phyloP scores from a whole-genome alignment of 2,329 filamentous ascomycete species.

The Nemania serpens region DNA sequence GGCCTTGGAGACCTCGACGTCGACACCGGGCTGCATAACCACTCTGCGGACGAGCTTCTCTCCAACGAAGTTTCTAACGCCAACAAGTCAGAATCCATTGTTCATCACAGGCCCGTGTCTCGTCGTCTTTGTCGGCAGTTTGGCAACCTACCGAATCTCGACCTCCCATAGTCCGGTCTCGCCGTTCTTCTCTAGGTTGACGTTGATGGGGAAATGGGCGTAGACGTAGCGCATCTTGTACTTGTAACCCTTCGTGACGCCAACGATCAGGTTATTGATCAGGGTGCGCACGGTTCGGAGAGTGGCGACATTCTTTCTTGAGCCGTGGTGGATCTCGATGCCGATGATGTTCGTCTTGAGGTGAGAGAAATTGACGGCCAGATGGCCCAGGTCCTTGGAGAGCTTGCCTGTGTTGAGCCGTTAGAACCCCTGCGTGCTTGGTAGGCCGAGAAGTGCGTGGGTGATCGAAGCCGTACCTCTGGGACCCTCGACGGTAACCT shows the following conservation, averaged over 20 bases:
- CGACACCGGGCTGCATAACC: slow-evolving; percentile 85
- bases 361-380: slow-evolving; percentile 93
- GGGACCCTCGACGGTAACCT: slow-evolving; percentile 96
- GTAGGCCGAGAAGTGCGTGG: slow-evolving; percentile 7
- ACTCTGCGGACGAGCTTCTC: slow-evolving; percentile 99
- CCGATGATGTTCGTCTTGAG: slow-evolving; percentile 85
- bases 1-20: slow-evolving; percentile 85
- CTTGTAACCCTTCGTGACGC: slow-evolving; percentile 99
- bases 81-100: slow-evolving; percentile 39
- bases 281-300: slow-evolving; percentile 97
- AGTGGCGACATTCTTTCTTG: slow-evolving; percentile 95
- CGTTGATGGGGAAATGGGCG: slow-evolving; percentile 99
- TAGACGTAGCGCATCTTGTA: slow-evolving; percentile 99
- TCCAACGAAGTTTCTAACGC: slow-evolving; percentile 89
- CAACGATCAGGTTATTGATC: slow-evolving; percentile 98
- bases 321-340: slow-evolving; percentile 98
- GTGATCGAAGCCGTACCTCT: slow-evolving; percentile 65
- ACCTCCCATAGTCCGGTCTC: slow-evolving; percentile 89
- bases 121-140: slow-evolving; percentile 8
- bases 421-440: slow-evolving; percentile 37
- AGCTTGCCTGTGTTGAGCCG: slow-evolving; percentile 74
- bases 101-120: slow-evolving; percentile 17
- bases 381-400: slow-evolving; percentile 92
- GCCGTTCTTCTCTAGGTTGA: slow-evolving; percentile 95
- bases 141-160: slow-evolving; percentile 86